A percentile compares a stretch with the other conserved stretches of the same genome.
Conservation (phyloP, 208 protist genomes). For the Porcisia deanei region DNA sequence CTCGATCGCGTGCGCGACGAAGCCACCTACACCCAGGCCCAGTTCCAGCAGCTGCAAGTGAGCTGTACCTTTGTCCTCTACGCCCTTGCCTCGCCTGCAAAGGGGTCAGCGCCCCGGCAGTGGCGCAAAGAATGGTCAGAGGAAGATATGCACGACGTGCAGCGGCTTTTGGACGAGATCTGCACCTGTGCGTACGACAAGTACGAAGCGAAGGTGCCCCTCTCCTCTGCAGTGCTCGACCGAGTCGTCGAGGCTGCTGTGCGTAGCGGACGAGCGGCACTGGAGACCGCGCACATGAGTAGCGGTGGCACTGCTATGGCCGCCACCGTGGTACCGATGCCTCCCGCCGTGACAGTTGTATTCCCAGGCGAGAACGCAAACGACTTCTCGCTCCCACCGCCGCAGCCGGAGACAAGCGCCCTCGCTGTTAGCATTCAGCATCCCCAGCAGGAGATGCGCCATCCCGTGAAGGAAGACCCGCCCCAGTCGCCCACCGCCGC, state of each 20-base stretch:
- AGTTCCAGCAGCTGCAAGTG: constrained; percentile 72
- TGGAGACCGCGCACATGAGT: constrained; percentile 1
- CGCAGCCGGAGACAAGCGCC: not conserved
- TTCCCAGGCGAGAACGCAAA: not conserved
- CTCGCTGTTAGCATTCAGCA: not conserved
- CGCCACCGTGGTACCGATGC: not conserved
- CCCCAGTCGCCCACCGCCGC: not conserved
- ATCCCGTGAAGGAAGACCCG: constrained; percentile 12
- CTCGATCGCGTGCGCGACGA: constrained; percentile 63
- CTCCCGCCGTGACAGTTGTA: not conserved
- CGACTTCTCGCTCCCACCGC: not conserved
- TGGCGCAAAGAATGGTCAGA: constrained; percentile 63
- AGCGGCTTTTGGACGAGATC: constrained; percentile 68
- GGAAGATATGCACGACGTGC: constrained; percentile 25
- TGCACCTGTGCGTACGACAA: constrained; percentile 77
- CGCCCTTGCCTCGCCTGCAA: constrained; percentile 44
- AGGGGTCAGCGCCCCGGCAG: constrained; percentile 45
- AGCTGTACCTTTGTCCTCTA: constrained; percentile 73
- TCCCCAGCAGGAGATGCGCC: not conserved
- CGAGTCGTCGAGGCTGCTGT: constrained; percentile 46
- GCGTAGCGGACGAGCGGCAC: constrained; percentile 12
- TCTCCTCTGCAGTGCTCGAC: constrained; percentile 60
- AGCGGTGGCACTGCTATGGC: not conserved
- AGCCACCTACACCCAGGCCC: constrained; percentile 26
- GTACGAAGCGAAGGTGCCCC: constrained; percentile 66